Percentiles rank a stretch among this genome's conserved stretches.
These are phyloP conservation scores for Neofusicoccum kwambonambiense DNA, from an alignment of 2,329 filamentous ascomycete species.

Conservation along the genomic window DNA sequence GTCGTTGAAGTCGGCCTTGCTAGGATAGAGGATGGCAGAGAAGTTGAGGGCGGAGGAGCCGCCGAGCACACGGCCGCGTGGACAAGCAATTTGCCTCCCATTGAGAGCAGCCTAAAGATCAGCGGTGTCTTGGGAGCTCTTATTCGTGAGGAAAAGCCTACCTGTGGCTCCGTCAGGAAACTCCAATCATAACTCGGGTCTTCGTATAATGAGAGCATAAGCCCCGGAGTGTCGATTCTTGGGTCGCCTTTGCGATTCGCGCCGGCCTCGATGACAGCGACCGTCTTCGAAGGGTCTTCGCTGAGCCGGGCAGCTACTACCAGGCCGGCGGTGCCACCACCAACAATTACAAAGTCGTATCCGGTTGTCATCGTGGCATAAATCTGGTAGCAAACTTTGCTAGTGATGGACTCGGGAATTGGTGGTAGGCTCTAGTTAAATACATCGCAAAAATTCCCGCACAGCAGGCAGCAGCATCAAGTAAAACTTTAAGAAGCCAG, in stretches of 20 bases:
- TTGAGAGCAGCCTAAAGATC: constrained; percentile 27
- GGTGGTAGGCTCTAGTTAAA: no score
- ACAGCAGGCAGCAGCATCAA: no score
- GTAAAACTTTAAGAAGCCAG: no score
- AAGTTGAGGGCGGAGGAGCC: constrained; percentile 39
- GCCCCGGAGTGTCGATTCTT: constrained; percentile 29
- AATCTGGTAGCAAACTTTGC: no score
- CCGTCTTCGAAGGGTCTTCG: constrained; percentile 24
- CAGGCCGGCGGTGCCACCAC: constrained; percentile 22
- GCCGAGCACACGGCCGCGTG: constrained; percentile 30
- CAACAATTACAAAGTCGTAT: constrained; percentile 18
- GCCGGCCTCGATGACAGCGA: constrained; percentile 23
- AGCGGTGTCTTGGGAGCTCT: neutral
- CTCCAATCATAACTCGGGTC: constrained; percentile 34
- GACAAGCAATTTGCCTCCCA: constrained; percentile 27
- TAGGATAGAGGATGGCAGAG: constrained; percentile 26
- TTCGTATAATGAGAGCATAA: constrained; percentile 23
- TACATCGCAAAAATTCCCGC: no score
- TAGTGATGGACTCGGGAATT: no score
- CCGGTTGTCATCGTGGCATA: neutral
- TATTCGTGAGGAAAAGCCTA: constrained; percentile 4
- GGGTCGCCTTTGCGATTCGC: constrained; percentile 27
- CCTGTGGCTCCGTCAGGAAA: constrained; percentile 31
- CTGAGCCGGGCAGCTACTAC: constrained; percentile 26
- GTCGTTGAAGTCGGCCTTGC: constrained; percentile 40